Base-by-base conservation (phyloP, 2,329 filamentous ascomycete species). In the Xylariaceae sp. region DNA sequence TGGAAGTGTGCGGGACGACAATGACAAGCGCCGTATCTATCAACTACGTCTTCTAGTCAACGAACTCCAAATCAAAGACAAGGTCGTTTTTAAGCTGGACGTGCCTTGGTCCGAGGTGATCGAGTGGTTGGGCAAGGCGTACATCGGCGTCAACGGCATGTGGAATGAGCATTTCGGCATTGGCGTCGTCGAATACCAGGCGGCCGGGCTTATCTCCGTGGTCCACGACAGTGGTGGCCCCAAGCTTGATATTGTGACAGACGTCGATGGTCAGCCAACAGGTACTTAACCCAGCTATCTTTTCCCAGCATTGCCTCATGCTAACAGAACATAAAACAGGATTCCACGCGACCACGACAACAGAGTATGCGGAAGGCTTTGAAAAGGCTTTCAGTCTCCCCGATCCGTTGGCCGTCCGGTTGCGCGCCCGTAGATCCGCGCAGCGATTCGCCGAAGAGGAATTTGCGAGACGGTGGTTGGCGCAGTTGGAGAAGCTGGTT, bases 111-210 rank as follows among this genome's bases (percentile, higher is more conserved):
- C 89, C 2, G 84, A 91, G 66, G 90, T 99, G 56, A 79, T 97
- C 8, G 82, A 88, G 37, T 92, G 90, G 84, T 79, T 97, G 62
- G 78, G 84, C 56, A 85, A 80, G 63, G 87, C 89, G 3, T 93
- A 86, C 15, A 84, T 99, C 1, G 94, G 94, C 53, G 92, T 96
- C 35, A 99, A 99, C 68, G 91, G 89, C 70, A 99, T 99, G 94
- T 99, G 94, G 93, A 97, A 97, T 73, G 94, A 99, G 77, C 94
- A 99, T 74, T 99, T 99, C 72, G 94, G 94, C 18, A 99, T 99
- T 60, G 94, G 94, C 1, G 92, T 97, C 13, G 94, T 99, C 47
- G 94, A 99, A 78, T 99, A 97, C 72, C 92, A 97, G 72, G 94
- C 94, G 3, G 94, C 94, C 0, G 94, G 94, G 1, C 78, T 99